A percentile compares a stretch with the other conserved stretches of the same genome.
Evolutionary conservation across 2,329 filamentous ascomycete genomes (phyloP).

Genomic region (Epichloe hybrida): DNA sequence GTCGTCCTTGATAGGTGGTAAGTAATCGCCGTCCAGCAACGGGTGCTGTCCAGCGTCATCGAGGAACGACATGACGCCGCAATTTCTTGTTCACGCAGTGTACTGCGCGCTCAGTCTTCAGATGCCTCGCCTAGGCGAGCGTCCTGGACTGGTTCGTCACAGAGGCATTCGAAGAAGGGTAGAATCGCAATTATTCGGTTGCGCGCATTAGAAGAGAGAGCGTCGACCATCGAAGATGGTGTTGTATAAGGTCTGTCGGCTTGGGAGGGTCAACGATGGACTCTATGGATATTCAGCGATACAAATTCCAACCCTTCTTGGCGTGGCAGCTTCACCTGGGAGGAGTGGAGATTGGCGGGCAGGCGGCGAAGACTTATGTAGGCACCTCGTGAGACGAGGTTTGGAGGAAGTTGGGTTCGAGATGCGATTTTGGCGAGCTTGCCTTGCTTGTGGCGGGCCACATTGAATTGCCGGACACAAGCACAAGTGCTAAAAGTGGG

Average conservation of each 20-base stretch:
- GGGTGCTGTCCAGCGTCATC: constrained; percentile 11
- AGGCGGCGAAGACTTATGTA: too few species aligned
- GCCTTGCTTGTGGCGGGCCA: background rate
- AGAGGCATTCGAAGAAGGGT: constrained; percentile 1
- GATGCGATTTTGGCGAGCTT: background rate
- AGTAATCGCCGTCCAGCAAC: constrained; percentile 18
- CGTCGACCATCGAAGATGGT: background rate
- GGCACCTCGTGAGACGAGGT: background rate
- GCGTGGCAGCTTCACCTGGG: too few species aligned
- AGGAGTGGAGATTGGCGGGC: too few species aligned
- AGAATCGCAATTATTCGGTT: background rate
- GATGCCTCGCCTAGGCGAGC: constrained; percentile 4
- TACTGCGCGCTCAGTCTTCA: background rate
- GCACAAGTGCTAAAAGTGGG: too few species aligned
- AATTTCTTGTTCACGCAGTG: background rate
- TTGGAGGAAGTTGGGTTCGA: background rate
- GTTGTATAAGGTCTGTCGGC: background rate
- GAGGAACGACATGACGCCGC: constrained; percentile 4
- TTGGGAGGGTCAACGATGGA: background rate
- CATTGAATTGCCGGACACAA: background rate
- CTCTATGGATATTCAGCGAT: background rate
- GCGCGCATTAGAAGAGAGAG: background rate
- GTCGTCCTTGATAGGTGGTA: constrained; percentile 21
- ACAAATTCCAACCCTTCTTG: background rate
- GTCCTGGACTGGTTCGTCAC: background rate